These are phyloP conservation scores for Collybiopsis luxurians DNA, from an alignment of 768 basidiomycete genomes.

Conservation along the genomic window DNA sequence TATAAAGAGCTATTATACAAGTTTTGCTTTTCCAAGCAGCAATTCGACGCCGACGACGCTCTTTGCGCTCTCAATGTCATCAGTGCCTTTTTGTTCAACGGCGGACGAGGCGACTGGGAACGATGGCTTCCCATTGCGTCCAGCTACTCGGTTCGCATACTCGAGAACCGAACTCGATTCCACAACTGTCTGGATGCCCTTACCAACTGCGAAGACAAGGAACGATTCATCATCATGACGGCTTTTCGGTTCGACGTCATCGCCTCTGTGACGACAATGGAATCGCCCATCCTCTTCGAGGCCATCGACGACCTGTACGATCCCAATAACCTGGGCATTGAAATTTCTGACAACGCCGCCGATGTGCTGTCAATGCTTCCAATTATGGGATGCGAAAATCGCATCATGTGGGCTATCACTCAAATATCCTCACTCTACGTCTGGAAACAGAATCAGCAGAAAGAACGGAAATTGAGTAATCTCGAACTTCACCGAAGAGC, in stretches of 20 bases:
- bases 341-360: conserved; percentile 30
- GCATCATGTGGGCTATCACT: conserved; percentile 75
- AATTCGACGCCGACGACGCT: conserved; percentile 60
- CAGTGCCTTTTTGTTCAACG: conserved; percentile 75
- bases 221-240: conserved; percentile 76
- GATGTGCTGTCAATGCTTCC: conserved; percentile 68
- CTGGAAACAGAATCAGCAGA: conserved; percentile 56
- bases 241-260: conserved; percentile 88
- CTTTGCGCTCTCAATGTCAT: conserved; percentile 77
- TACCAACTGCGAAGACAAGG: conserved; percentile 42
- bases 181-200: conserved; percentile 44
- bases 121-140: conserved; percentile 63
- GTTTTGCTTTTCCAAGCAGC: conserved; percentile 16
- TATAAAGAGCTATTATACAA: conserved; percentile 24
- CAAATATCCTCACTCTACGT: conserved; percentile 62
- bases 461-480: conserved; percentile 49
- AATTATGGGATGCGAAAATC: conserved; percentile 84
- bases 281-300: conserved; percentile 52
- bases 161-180: conserved; percentile 32
- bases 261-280: conserved; percentile 67
- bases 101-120: conserved; percentile 69
- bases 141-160: conserved; percentile 47
- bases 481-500: conserved; percentile 58
- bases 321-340: conserved; percentile 33
- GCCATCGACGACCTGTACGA: conserved; percentile 58